These are phyloP conservation scores for Pseudocercospora cruenta DNA, from an alignment of 2,329 filamentous ascomycete species.

Conservation along the genomic window DNA sequence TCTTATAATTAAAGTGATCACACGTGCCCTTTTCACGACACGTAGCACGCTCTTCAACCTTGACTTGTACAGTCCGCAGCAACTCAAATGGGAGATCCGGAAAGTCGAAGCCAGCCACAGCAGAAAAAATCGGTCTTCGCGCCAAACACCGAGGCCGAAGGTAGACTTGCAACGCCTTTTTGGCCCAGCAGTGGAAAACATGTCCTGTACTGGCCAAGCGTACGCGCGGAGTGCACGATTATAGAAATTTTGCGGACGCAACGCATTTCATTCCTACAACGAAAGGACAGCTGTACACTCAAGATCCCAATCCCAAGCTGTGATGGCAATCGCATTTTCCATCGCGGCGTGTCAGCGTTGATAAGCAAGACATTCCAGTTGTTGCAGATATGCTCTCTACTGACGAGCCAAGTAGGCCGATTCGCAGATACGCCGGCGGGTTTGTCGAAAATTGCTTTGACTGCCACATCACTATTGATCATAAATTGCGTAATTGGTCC, in stretches of 20 bases:
- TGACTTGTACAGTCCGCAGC: not conserved
- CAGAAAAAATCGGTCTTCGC: not conserved
- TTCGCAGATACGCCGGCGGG: constrained; percentile 8
- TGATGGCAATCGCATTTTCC: constrained; percentile 1
- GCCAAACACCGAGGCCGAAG: constrained; percentile 1
- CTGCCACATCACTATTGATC: constrained; percentile 14
- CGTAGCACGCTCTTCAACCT: not conserved
- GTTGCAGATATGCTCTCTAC: constrained; percentile 17
- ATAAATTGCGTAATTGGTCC: constrained; percentile 15
- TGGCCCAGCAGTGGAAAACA: not conserved
- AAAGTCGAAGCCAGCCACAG: not conserved
- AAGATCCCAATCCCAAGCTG: no score
- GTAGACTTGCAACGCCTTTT: not conserved
- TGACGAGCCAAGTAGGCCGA: constrained; percentile 14
- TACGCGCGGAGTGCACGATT: not conserved
- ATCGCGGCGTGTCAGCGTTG: constrained; percentile 15
- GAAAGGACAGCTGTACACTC: no score
- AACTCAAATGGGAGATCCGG: not conserved
- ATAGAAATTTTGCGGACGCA: not conserved
- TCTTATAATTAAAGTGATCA: not conserved
- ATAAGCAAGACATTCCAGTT: constrained; percentile 11
- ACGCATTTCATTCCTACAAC: no score
- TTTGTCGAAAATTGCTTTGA: constrained; percentile 18
- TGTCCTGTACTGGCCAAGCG: not conserved
- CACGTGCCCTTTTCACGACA: not conserved